Evolutionary conservation across 2,329 filamentous ascomycete genomes (phyloP), one percentile per base, ranked within the genome.

Genomic region (Talaromyces sp.): DNA sequence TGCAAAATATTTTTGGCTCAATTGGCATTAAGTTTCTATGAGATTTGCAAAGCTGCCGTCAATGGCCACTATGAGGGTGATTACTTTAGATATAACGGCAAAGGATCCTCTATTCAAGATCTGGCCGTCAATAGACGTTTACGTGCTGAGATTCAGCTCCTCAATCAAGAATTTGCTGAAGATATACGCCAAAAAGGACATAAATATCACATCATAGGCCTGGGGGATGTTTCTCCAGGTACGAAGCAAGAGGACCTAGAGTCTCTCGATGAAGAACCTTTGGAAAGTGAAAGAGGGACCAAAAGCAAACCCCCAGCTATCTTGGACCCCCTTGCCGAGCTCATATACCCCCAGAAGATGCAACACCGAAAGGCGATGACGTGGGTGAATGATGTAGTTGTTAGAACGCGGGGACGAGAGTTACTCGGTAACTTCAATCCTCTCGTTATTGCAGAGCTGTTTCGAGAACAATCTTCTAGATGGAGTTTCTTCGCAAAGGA

Each of bases 361-460:
- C 23, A 23, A 23, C 23, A 23, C 23, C 23, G 23, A 23, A 23
- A 23, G 23, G 23, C 23, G 23, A 23, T 23, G 23, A 23, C 1
- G 23, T 23, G 23, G 23, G 23, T 23, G 23, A 23, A 23, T 23
- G 23, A 23, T 23, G 23, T 63, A 69, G 0, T 71, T 78, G 3
- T 71, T 85, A 57, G 65, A 70, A 28, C 74, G 74, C 42, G 85
- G 30, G 83, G 81, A 0, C 73, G 81, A 5, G 87, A 90, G 67
- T 72, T 90, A 0, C 83, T 85, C 0, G 85, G 87, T 0, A 84
- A 78, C 0, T 88, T 86, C 70, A 87, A 87, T 63, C 82, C 86
- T 0, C 69, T 85, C 59, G 74, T 89, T 9, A 79, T 89, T 0
- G 75, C 76, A 0, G 82, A 88, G 27, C 69, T 90, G 0, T 90